phyloP scores from a whole-genome alignment of 2,329 filamentous ascomycete species.

The Metarhizium robertsii region DNA sequence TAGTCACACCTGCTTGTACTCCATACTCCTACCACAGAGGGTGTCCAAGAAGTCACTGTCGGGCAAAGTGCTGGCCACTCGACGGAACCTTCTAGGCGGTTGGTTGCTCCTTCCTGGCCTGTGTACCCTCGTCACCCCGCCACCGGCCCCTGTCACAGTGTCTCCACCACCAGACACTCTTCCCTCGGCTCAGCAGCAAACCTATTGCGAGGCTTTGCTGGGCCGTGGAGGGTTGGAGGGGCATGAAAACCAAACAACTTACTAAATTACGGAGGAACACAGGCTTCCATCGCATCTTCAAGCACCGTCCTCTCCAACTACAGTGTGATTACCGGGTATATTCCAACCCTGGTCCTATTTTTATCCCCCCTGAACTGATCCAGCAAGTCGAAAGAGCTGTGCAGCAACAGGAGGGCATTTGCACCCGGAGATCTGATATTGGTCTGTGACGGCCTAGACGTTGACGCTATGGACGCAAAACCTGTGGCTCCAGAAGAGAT shows the following conservation, averaged over 20 bases:
- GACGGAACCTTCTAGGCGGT: neutral
- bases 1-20: no score
- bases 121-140: neutral
- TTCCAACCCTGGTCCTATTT: neutral
- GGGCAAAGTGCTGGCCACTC: no score
- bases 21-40: no score
- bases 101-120: neutral
- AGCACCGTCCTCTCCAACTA: neutral
- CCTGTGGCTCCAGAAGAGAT: slow-evolving; percentile 11
- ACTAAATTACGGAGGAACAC: neutral
- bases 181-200: slow-evolving; percentile 8
- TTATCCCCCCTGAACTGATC: neutral
- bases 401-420: slow-evolving; percentile 1
- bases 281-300: neutral
- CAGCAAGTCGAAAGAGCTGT: neutral
- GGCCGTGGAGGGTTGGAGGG: slow-evolving; percentile 3
- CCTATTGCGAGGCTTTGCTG: neutral
- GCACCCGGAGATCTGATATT: slow-evolving; percentile 11
- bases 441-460: neutral
- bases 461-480: slow-evolving; percentile 11
- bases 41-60: no score
- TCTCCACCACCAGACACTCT: neutral
- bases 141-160: neutral
- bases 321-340: neutral
- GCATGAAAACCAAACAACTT: neutral